These are phyloP conservation scores for Chloranthus sessilifolius DNA, from an alignment of 164 flowering plant species.

Conservation along the genomic window DNA sequence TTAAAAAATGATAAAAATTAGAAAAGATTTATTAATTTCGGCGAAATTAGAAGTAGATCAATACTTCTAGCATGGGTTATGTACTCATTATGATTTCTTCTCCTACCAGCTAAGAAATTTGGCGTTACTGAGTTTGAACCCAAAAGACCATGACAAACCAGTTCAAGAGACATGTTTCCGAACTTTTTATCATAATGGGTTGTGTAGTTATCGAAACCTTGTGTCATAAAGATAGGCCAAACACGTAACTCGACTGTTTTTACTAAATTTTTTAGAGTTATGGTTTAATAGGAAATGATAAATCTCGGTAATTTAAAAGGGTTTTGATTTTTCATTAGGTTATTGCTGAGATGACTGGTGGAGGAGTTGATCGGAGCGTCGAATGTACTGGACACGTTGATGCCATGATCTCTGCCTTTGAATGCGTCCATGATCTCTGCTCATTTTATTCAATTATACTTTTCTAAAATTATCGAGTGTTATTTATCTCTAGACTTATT, in stretches of 20 bases:
- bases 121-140: slow-evolving; percentile 41
- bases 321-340: slow-evolving; percentile 20
- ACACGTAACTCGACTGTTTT: no score
- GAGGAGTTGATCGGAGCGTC: slow-evolving; percentile 50
- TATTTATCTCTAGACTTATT: no score
- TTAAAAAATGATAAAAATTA: no score
- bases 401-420: slow-evolving; percentile 56
- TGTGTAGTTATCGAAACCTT: not conserved
- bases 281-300: not conserved
- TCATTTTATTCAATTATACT: no score
- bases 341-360: slow-evolving; percentile 50
- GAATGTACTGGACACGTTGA: slow-evolving; percentile 46
- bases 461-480: no score
- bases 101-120: slow-evolving; percentile 37
- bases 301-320: not conserved
- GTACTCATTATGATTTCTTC: no score
- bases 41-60: no score
- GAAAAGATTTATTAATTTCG: no score
- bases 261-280: not conserved
- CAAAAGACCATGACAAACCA: slow-evolving; percentile 32
- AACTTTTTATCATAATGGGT: not conserved
- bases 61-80: no score
- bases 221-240: no score
- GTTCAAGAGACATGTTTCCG: slow-evolving; percentile 34
- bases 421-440: slow-evolving; percentile 43